These are phyloP conservation scores for Coemansia javaensis DNA, from an alignment of 192 early-diverging fungal genomes.

Conservation along the genomic window DNA sequence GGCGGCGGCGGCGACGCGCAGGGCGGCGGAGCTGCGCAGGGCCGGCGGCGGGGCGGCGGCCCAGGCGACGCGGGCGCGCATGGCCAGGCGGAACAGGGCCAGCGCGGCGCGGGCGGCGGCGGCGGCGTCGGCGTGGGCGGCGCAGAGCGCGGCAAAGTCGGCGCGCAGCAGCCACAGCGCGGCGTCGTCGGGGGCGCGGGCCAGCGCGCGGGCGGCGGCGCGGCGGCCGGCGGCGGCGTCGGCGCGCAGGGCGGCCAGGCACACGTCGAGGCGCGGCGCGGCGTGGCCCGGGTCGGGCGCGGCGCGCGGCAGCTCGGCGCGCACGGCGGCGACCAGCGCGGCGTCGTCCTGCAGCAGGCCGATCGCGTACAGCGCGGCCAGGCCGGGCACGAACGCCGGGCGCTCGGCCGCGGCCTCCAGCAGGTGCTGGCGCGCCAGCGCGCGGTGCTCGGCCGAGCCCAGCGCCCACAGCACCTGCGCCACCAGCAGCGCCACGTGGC, in stretches of 20 bases:
- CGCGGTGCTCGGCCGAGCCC: slow-evolving; percentile 69
- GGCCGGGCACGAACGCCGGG: slow-evolving; percentile 8
- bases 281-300: slow-evolving; percentile 5
- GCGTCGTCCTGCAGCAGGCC: slow-evolving; percentile 34
- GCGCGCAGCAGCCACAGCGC: slow-evolving; percentile 26
- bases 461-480: slow-evolving; percentile 89
- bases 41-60: slow-evolving; percentile 10
- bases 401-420: slow-evolving; percentile 42
- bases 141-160: slow-evolving; percentile 11
- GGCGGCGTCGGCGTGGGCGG: not conserved
- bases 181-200: slow-evolving; percentile 12
- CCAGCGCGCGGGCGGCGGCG: slow-evolving; percentile 19
- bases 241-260: slow-evolving; percentile 20
- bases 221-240: slow-evolving; percentile 20
- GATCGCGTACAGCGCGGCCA: slow-evolving; percentile 46
- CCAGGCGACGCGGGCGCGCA: slow-evolving; percentile 24
- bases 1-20: slow-evolving; percentile 11
- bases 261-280: slow-evolving; percentile 16
- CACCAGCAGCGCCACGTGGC: slow-evolving; percentile 68
- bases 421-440: slow-evolving; percentile 74
- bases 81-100: slow-evolving; percentile 11
- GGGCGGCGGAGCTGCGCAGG: slow-evolving; percentile 13
- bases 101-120: slow-evolving; percentile 12
- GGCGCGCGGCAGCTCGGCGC: slow-evolving; percentile 15
- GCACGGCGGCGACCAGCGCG: slow-evolving; percentile 24